Percentiles rank a stretch among this genome's conserved stretches.
These are phyloP conservation scores for Diaporthe longicolla DNA, from an alignment of 2,329 filamentous ascomycete species.

Conservation along the genomic window DNA sequence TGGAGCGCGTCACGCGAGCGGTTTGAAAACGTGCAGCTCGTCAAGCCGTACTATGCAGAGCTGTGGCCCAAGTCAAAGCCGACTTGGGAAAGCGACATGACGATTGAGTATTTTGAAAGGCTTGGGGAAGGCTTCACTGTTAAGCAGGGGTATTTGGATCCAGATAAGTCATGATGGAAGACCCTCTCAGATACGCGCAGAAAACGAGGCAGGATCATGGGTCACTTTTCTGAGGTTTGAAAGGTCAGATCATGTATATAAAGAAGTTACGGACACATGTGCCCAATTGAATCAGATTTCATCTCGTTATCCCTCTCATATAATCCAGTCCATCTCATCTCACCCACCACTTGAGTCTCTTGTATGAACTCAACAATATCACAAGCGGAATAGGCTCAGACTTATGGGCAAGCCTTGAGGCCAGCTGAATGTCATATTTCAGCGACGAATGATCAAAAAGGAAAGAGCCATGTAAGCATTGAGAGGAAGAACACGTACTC, in stretches of 20 bases:
- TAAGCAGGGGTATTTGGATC: neutral
- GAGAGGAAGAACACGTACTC: neutral
- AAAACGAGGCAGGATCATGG: neutral
- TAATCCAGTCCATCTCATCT: neutral
- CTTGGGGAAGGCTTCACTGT: neutral
- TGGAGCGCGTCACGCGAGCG: slow-evolving; percentile 37
- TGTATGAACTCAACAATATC: neutral
- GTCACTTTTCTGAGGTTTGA: neutral
- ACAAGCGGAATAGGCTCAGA: neutral
- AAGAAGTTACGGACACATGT: neutral
- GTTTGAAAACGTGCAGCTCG: slow-evolving; percentile 42
- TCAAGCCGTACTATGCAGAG: slow-evolving; percentile 41
- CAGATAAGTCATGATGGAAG: neutral
- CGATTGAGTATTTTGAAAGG: slow-evolving; percentile 40
- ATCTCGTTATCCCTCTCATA: neutral
- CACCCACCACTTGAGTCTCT: neutral
- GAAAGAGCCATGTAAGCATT: too few species aligned
- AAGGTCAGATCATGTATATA: neutral
- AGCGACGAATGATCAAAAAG: neutral
- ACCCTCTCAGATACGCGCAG: neutral
- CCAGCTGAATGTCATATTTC: neutral
- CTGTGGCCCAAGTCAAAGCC: slow-evolving; percentile 39
- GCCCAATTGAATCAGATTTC: neutral
- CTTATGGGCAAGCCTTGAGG: slow-evolving; percentile 1
- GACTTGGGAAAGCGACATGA: slow-evolving; percentile 38